A percentile compares a stretch with the other conserved stretches of the same genome.
Evolutionary conservation across 768 basidiomycete genomes (phyloP).

Genomic region (Phaffia australis): DNA sequence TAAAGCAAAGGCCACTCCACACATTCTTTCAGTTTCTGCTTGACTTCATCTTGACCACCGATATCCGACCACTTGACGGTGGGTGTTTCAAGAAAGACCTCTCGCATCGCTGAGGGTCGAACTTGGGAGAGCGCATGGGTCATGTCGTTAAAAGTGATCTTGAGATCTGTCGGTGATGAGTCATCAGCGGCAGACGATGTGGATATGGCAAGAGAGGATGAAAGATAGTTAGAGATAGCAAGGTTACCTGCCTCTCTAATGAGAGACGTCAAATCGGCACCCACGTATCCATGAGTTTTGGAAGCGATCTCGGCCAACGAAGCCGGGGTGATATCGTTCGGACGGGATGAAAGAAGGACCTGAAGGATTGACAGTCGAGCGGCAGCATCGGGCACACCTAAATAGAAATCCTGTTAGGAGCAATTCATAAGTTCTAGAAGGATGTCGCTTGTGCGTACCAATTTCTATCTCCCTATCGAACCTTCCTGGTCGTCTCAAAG

Average conservation of each 20-base stretch:
- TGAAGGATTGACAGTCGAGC: conserved; percentile 75
- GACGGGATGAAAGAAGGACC: conserved; percentile 71
- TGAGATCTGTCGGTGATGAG: conserved; percentile 29
- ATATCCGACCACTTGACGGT: conserved; percentile 76
- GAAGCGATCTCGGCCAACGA: conserved; percentile 60
- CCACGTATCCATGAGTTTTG: conserved; percentile 85
- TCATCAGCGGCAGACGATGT: conserved; percentile 33
- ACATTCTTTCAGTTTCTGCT: conserved; percentile 75
- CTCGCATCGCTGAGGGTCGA: conserved; percentile 87
- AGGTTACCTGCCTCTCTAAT: conserved; percentile 84
- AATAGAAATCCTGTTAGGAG: not conserved
- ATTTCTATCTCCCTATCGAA: conserved; percentile 96
- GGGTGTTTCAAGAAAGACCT: conserved; percentile 76
- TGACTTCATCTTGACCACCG: conserved; percentile 70
- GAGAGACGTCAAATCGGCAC: conserved; percentile 84
- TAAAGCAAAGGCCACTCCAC: conserved; percentile 93
- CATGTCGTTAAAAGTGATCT: conserved; percentile 54
- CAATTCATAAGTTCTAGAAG: not conserved
- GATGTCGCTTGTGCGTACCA: conserved; percentile 43
- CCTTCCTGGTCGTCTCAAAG: conserved; percentile 72
- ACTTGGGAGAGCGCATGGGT: conserved; percentile 60
- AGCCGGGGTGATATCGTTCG: conserved; percentile 53
- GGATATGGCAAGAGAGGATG: conserved; percentile 5
- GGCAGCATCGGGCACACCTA: conserved; percentile 78
- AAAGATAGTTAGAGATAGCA: conserved; percentile 57